phyloP scores from a whole-genome alignment of 192 early-diverging fungal genomes.

The Gonapodya sp. region DNA sequence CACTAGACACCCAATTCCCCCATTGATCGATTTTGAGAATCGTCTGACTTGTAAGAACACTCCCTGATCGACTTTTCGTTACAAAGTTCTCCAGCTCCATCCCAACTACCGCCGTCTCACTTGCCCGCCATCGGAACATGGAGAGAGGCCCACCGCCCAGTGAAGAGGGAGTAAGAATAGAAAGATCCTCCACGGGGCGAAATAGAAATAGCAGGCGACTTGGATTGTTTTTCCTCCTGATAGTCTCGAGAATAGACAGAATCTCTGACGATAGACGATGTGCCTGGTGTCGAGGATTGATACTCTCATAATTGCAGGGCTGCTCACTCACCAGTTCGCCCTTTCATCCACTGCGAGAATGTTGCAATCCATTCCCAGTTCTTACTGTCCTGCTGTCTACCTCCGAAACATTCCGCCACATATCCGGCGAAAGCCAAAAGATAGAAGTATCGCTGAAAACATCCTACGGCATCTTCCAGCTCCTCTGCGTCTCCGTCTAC shows the following conservation, averaged over 20 bases:
- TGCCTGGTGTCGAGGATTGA: too few relatives aligned
- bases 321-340: conserved; percentile 16
- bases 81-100: conserved; percentile 43
- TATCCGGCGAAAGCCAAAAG: conserved; percentile 44
- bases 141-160: background rate
- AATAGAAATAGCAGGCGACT: conserved; percentile 36
- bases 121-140: background rate
- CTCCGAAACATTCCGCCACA: conserved; percentile 23
- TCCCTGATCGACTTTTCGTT: conserved; percentile 42
- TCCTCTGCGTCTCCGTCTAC: conserved; percentile 20
- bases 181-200: conserved; percentile 49
- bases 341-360: conserved; percentile 14
- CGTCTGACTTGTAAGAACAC: conserved; percentile 42
- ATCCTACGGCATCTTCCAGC: conserved; percentile 34
- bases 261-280: too few relatives aligned
- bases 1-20: conserved; percentile 14
- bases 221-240: conserved; percentile 21
- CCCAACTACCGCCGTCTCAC: conserved; percentile 15
- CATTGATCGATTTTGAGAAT: conserved; percentile 56
- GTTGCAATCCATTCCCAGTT: conserved; percentile 8
- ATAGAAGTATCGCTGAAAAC: conserved; percentile 50
- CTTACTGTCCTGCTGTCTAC: background rate
- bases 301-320: conserved; percentile 20
- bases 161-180: conserved; percentile 18
- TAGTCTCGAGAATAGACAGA: conserved; percentile 37